Evolutionary conservation across 345 rosid species (phyloP).

Genomic region (Iberis pinnata): DNA sequence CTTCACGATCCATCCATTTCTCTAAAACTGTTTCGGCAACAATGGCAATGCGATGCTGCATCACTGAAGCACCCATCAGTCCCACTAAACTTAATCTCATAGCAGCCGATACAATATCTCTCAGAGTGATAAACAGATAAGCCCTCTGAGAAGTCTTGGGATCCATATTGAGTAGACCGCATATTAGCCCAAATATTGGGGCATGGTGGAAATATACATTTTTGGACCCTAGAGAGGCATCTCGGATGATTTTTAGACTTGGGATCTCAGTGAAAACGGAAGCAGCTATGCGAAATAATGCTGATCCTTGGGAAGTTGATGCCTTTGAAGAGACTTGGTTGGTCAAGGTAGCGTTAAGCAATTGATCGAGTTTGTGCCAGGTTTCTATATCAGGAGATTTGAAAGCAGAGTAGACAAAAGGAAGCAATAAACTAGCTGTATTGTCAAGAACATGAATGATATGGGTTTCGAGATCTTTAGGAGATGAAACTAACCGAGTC

Average conservation of each 20-base stretch:
- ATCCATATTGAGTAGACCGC: constrained; percentile 67
- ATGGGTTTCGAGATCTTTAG: constrained; percentile 44
- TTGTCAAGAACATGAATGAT: constrained; percentile 52
- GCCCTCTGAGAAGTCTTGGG: constrained; percentile 63
- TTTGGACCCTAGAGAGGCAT: constrained; percentile 33
- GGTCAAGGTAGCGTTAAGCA: constrained; percentile 59
- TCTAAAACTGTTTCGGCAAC: constrained; percentile 47
- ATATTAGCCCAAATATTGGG: constrained; percentile 68
- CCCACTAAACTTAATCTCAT: constrained; percentile 78
- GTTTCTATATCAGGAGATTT: constrained; percentile 39
- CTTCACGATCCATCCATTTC: constrained; percentile 56
- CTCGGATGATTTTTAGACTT: constrained; percentile 44
- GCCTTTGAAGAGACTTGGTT: constrained; percentile 71
- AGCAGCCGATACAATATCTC: constrained; percentile 80
- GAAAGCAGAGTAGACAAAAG: constrained; percentile 58
- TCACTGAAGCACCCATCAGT: constrained; percentile 63
- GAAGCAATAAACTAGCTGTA: constrained; percentile 67
- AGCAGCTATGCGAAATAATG: constrained; percentile 68
- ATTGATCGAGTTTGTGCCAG: constrained; percentile 44
- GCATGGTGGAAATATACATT: constrained; percentile 60
- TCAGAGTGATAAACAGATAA: constrained; percentile 60
- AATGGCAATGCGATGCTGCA: constrained; percentile 68
- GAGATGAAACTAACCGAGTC: constrained; percentile 42
- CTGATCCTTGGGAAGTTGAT: constrained; percentile 71
- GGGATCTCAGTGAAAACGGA: constrained; percentile 60